A percentile compares a stretch with the other conserved stretches of the same genome.
These are phyloP conservation scores for Talinum fruticosum DNA, from an alignment of 148 eudicot genomes.

Conservation along the genomic window DNA sequence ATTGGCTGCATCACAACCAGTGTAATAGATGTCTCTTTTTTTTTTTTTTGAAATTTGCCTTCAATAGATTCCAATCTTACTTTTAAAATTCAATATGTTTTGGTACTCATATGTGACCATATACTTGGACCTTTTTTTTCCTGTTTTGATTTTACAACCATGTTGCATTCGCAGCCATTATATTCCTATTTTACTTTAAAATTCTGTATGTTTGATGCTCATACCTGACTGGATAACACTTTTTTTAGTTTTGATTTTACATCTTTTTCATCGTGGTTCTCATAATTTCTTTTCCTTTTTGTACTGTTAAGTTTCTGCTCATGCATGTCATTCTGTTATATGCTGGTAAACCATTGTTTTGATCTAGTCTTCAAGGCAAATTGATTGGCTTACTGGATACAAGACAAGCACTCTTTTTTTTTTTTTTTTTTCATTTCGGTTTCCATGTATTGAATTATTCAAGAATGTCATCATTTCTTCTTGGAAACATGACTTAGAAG, in stretches of 20 bases:
- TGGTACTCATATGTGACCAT: not conserved
- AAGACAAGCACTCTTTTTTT: not conserved
- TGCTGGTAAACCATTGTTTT: not conserved
- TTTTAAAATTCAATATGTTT: not conserved
- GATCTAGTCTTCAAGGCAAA: not conserved
- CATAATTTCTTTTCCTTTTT: not conserved
- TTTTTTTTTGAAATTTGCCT: too few relatives aligned
- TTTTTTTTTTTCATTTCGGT: not conserved
- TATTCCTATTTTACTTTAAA: too few relatives aligned
- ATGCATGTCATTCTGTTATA: not conserved
- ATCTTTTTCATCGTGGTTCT: not conserved
- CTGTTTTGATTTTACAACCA: too few relatives aligned
- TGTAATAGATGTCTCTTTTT: conserved; percentile 92
- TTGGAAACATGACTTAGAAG: too few relatives aligned
- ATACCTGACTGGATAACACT: too few relatives aligned
- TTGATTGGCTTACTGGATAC: not conserved
- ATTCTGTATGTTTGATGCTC: too few relatives aligned
- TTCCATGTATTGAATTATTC: too few relatives aligned
- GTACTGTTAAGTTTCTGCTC: not conserved
- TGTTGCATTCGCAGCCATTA: too few relatives aligned
- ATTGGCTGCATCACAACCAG: conserved; percentile 99
- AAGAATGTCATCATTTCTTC: not conserved
- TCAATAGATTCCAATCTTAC: not conserved
- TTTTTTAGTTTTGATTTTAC: not conserved
- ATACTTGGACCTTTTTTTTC: not conserved